Conservation (phyloP, 169 alveolate species). For the Plasmodium falciparum region DNA sequence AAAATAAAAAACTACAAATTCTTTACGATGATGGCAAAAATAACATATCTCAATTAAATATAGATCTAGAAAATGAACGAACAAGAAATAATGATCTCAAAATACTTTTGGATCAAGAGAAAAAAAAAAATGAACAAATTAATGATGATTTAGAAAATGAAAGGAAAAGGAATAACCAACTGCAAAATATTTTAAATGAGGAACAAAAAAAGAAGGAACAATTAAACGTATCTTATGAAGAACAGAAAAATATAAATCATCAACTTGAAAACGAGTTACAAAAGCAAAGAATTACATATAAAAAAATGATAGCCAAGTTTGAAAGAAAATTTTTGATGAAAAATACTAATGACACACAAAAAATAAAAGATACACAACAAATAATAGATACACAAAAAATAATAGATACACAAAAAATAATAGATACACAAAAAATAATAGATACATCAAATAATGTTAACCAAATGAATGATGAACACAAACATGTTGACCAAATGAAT, state of each 20-base stretch:
- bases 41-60: neutral
- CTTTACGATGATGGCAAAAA: neutral
- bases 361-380: too few species aligned
- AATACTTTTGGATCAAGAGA: slow-evolving; percentile 1
- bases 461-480: too few species aligned
- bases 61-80: slow-evolving; percentile 4
- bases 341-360: too few species aligned
- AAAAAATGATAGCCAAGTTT: neutral
- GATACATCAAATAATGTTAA: too few species aligned
- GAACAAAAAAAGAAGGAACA: neutral
- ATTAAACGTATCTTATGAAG: neutral
- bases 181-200: neutral
- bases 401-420: too few species aligned
- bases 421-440: too few species aligned
- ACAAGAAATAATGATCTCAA: neutral
- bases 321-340: neutral
- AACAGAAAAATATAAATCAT: neutral
- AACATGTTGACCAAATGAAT: too few species aligned
- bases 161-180: slow-evolving; percentile 3
- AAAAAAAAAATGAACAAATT: neutral
- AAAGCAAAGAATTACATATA: neutral
- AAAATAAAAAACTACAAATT: neutral
- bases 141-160: slow-evolving; percentile 14
- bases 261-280: neutral
- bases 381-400: too few species aligned